These are phyloP conservation scores for Pseudogymnoascus verrucosus DNA, from an alignment of 2,329 filamentous ascomycete genomes.

Conservation along the genomic window DNA sequence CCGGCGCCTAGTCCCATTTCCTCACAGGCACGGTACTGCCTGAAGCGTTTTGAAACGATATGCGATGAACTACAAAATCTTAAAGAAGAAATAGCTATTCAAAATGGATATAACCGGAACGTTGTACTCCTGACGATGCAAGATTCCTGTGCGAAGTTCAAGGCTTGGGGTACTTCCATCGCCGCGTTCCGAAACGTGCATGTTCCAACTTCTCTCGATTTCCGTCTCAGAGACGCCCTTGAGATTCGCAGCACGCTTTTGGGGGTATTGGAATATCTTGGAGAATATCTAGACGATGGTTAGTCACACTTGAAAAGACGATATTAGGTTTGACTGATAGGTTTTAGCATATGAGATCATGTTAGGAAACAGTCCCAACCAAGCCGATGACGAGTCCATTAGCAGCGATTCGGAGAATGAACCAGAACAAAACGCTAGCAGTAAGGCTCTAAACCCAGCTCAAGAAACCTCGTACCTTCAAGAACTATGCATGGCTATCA, in stretches of 20 bases:
- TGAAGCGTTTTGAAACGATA: not conserved
- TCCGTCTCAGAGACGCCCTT: conserved; percentile 18
- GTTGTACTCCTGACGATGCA: conserved; percentile 9
- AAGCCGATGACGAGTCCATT: conserved; percentile 10
- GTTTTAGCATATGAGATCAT: conserved; percentile 16
- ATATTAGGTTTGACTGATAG: not conserved
- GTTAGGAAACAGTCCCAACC: conserved; percentile 12
- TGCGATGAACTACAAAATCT: not conserved
- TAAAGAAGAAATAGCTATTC: not conserved
- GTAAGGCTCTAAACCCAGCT: conserved; percentile 9
- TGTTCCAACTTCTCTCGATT: conserved; percentile 18
- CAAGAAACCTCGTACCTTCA: conserved; percentile 17
- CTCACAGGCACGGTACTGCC: not conserved
- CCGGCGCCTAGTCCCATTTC: not conserved
- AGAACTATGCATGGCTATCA: conserved; percentile 18
- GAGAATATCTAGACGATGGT: conserved; percentile 18
- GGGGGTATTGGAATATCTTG: conserved; percentile 17
- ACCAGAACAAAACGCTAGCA: not conserved
- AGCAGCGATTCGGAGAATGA: conserved; percentile 16
- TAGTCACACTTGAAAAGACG: not conserved
- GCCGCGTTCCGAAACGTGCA: conserved; percentile 18
- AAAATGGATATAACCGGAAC: conserved; percentile 13
- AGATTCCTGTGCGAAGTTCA: conserved; percentile 16
- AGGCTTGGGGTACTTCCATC: conserved; percentile 21
- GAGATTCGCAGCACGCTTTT: conserved; percentile 17